Conservation (phyloP, 208 protist genomes). For the Leishmania lainsoni region DNA sequence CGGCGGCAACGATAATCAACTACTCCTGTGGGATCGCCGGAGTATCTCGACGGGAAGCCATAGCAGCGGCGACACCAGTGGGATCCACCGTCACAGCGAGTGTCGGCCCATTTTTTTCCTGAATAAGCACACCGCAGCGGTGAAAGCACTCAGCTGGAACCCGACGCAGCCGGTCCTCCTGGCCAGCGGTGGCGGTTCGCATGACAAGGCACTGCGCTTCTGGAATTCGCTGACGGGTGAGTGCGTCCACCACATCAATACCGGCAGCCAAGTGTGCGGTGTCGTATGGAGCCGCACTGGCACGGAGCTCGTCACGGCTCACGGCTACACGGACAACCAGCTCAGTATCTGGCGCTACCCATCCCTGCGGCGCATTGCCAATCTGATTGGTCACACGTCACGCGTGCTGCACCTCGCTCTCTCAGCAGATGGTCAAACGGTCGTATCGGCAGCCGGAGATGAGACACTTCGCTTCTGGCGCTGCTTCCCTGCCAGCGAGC, state of each 20-base stretch:
- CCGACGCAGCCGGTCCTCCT: slow-evolving; percentile 95
- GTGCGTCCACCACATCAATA: slow-evolving; percentile 95
- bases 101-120: slow-evolving; percentile 84
- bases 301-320: slow-evolving; percentile 97
- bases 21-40: slow-evolving; percentile 96
- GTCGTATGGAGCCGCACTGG: slow-evolving; percentile 95
- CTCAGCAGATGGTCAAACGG: slow-evolving; percentile 96
- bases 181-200: slow-evolving; percentile 97
- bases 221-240: slow-evolving; percentile 97
- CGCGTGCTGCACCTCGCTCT: slow-evolving; percentile 98
- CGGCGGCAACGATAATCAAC: slow-evolving; percentile 98
- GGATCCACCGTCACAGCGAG: slow-evolving; percentile 2
- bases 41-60: slow-evolving; percentile 18
- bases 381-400: slow-evolving; percentile 97
- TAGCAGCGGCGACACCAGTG: background rate
- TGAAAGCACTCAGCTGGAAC: slow-evolving; percentile 99
- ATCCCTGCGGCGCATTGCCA: slow-evolving; percentile 95
- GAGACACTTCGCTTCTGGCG: slow-evolving; percentile 97
- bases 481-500: slow-evolving; percentile 66
- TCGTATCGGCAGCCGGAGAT: slow-evolving; percentile 98
- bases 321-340: slow-evolving; percentile 99
- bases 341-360: slow-evolving; percentile 99
- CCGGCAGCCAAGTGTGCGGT: slow-evolving; percentile 96
- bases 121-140: slow-evolving; percentile 94
- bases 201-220: slow-evolving; percentile 97